These are phyloP conservation scores for Phyllosticta capitalensis DNA, from an alignment of 2,329 filamentous ascomycete genomes.

Conservation along the genomic window DNA sequence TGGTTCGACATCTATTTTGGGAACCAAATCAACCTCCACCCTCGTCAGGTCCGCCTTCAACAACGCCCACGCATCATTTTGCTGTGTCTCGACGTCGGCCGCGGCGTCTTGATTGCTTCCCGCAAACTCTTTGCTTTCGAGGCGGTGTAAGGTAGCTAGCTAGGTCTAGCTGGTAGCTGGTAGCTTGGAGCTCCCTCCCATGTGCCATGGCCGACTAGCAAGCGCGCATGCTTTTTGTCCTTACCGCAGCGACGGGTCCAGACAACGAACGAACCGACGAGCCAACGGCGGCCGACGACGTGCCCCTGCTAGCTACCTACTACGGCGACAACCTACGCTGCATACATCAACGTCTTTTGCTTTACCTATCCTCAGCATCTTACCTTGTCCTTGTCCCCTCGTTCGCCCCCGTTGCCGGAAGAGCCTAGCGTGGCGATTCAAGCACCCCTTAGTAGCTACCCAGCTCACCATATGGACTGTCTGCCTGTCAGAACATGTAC, in stretches of 20 bases:
- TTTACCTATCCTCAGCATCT: not conserved
- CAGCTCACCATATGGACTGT: not conserved
- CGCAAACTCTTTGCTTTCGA: not conserved
- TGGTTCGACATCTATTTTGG: too few species aligned
- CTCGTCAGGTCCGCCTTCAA: too few species aligned
- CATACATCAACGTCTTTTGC: too few species aligned
- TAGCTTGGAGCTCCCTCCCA: too few species aligned
- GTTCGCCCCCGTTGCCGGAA: too few species aligned
- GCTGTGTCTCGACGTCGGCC: too few species aligned
- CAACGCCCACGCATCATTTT: too few species aligned
- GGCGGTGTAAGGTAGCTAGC: not conserved
- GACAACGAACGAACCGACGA: too few species aligned
- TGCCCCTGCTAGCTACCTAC: not conserved
- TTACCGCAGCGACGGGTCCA: not conserved
- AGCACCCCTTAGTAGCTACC: not conserved
- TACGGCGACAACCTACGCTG: too few species aligned
- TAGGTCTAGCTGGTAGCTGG: too few species aligned
- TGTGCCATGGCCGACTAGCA: not conserved
- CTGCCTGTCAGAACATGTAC: not conserved
- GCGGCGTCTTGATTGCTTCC: too few species aligned
- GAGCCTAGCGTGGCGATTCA: not conserved
- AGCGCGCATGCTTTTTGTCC: not conserved
- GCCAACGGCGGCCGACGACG: not conserved
- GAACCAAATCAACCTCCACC: too few species aligned
- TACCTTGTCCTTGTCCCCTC: not conserved